phyloP scores from a whole-genome alignment of 2,329 filamentous ascomycete genomes.

The Xylaria sp. region DNA sequence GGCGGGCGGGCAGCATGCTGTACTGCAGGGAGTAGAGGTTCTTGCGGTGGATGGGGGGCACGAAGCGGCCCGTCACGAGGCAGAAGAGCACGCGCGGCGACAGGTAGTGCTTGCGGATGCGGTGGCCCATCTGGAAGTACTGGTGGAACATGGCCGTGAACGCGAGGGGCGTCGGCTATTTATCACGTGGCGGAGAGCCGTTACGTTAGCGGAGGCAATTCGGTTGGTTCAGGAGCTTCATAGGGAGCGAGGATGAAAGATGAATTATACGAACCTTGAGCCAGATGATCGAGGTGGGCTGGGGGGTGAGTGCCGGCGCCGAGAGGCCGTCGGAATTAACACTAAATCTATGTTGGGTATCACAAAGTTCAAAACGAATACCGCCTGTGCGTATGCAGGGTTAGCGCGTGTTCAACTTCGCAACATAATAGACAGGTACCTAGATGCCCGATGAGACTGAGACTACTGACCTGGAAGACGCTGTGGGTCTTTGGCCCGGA shows the following conservation, averaged over 20 bases:
- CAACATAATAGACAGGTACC: neutral
- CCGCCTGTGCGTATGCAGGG: constrained; percentile 59
- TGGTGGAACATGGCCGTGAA: constrained; percentile 96
- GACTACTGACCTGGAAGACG: constrained; percentile 73
- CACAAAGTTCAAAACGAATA: constrained; percentile 86
- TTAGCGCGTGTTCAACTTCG: constrained; percentile 31
- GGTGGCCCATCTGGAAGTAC: constrained; percentile 91
- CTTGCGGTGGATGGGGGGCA: constrained; percentile 91
- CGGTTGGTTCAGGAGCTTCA: neutral
- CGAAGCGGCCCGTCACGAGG: constrained; percentile 86
- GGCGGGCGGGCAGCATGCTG: constrained; percentile 86
- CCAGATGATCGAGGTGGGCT: constrained; percentile 78
- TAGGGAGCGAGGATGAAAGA: neutral
- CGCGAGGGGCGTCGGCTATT: constrained; percentile 81
- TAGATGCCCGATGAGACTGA: neutral
- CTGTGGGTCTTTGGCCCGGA: constrained; percentile 88
- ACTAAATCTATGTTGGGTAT: constrained; percentile 61
- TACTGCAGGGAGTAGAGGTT: constrained; percentile 97
- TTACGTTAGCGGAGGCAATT: neutral
- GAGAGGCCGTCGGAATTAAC: constrained; percentile 37
- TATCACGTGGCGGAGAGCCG: neutral
- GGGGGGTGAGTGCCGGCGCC: constrained; percentile 35
- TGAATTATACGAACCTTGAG: constrained; percentile 65
- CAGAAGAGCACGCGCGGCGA: constrained; percentile 86
- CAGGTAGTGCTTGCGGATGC: constrained; percentile 93